These are phyloP conservation scores for Eimeria maxima DNA, from an alignment of 169 alveolate species.

Conservation along the genomic window DNA sequence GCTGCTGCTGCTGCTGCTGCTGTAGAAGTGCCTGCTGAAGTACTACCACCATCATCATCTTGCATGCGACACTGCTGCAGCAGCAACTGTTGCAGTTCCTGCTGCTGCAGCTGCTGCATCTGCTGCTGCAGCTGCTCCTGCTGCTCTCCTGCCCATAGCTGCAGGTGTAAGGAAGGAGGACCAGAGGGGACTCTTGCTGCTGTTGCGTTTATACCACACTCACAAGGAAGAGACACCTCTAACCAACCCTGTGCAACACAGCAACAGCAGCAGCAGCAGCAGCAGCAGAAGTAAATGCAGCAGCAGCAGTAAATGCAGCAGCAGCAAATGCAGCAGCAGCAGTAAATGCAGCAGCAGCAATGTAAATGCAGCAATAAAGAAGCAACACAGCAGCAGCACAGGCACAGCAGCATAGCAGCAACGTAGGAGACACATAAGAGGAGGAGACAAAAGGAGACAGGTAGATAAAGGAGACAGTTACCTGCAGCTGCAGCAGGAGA, in stretches of 20 bases:
- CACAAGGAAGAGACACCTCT: constrained; percentile 12
- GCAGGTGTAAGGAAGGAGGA: constrained; percentile 9
- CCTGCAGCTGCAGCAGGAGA: constrained; percentile 19
- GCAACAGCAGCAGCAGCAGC: background rate
- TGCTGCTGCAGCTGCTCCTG: too few species aligned
- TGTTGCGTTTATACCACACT: background rate
- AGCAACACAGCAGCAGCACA: background rate
- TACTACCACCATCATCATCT: background rate
- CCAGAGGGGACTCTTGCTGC: constrained; percentile 47
- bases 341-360: too few species aligned
- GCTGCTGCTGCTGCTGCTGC: background rate
- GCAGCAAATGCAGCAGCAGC: too few species aligned
- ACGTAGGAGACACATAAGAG: background rate
- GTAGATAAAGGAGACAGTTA: background rate
- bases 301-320: background rate
- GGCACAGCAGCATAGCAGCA: background rate
- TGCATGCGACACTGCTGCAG: constrained; percentile 26
- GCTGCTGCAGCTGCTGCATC: background rate
- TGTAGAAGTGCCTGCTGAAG: too few species aligned
- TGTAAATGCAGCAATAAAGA: background rate
- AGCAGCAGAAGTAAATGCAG: background rate
- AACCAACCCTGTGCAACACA: constrained; percentile 6
- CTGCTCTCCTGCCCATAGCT: constrained; percentile 33
- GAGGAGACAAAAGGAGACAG: background rate
- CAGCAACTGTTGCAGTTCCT: constrained; percentile 28